A percentile compares a stretch with the other conserved stretches of the same genome.
These are phyloP conservation scores for Phytopythium aichiense DNA, from an alignment of 352 stramenopile genomes.

Conservation along the genomic window DNA sequence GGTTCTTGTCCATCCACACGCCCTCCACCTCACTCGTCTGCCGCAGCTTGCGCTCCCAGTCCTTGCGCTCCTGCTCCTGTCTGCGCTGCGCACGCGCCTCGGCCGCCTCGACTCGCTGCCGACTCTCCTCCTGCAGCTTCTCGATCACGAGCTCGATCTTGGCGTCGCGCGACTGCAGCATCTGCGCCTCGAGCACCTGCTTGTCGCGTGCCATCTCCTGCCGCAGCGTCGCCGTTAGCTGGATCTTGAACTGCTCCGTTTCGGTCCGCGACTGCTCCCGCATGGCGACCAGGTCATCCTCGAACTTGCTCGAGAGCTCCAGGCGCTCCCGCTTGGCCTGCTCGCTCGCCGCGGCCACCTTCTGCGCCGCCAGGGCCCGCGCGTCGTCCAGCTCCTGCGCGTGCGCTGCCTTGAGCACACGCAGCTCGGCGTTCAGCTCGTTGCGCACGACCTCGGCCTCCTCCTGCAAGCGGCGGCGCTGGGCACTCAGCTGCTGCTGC, in stretches of 20 bases:
- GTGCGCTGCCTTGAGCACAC: constrained; percentile 40
- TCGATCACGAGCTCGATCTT: constrained; percentile 83
- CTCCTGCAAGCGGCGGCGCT: constrained; percentile 67
- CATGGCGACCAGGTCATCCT: constrained; percentile 44
- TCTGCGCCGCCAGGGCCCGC: constrained; percentile 37
- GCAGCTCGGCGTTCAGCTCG: constrained; percentile 50
- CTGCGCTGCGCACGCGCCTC: constrained; percentile 45
- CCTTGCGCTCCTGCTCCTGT: constrained; percentile 54
- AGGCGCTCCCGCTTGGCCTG: constrained; percentile 61
- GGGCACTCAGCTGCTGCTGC: constrained; percentile 71
- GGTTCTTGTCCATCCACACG: constrained; percentile 87
- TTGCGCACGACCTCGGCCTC: constrained; percentile 58
- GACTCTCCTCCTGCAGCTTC: constrained; percentile 71
- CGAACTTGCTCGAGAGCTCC: constrained; percentile 57
- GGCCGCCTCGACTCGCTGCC: constrained; percentile 42
- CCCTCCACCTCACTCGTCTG: constrained; percentile 72
- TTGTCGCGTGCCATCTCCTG: constrained; percentile 59
- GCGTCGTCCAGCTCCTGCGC: constrained; percentile 61
- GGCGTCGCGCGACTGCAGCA: constrained; percentile 64
- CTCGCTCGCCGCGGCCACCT: constrained; percentile 28
- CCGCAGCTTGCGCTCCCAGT: constrained; percentile 70
- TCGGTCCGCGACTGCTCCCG: constrained; percentile 58
- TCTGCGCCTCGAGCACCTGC: constrained; percentile 56
- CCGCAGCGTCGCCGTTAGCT: constrained; percentile 49
- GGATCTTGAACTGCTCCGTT: constrained; percentile 58